Base-by-base conservation (phyloP, 768 basidiomycete genomes). In the Pholiota molesta region DNA sequence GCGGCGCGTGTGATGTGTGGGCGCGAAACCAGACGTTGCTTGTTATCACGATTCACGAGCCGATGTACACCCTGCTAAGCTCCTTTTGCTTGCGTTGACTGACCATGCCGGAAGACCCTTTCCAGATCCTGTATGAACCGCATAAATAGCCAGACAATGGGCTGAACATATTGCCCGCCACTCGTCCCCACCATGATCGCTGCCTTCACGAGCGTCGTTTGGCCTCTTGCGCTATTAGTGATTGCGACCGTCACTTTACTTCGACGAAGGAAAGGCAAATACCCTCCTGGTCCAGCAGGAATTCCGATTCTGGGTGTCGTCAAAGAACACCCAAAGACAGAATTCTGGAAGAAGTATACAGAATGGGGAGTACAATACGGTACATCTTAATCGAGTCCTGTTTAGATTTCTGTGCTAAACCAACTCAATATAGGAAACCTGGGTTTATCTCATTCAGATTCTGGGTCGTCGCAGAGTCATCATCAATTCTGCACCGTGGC, bases 401-500 rank as follows among this genome's bases (percentile, higher is more conserved):
- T 37, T 37, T 37, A 31, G 9, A 8, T 13, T 37, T 37, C 3
- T 37, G 6, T 37, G 35, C 35, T 37, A 14, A 37, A 37, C n/a
- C n/a, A n/a, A n/a, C 11, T 14, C 11, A 37, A 29, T 59, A 77
- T 78, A 52, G 51, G 73, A 66, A 26, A n/a, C 40, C 55, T 16
- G n/a, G n/a, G 21, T 49, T 45, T 52, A 13, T 47, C 28, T 31
- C 75, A 56, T 68, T 53, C 75, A 67, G 52, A 55, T 70, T 57
- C 66, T 81, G 54, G 74, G 75, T 51, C 69, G 66, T 28, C 68
- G 74, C n/a, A 71, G 79, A 19, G 69, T 85, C 51, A 69, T 85
- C 62, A 68, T 86, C 14, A 84, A 82, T 70, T 77, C 77, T 16
- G 72, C 73, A 52, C 70, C 71, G 71, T 77, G 9, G 79, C 77